Evolutionary conservation across 106 monocot genomes (phyloP), one percentile per base, ranked within the genome.

Genomic region (Amphibolis antarctica): DNA sequence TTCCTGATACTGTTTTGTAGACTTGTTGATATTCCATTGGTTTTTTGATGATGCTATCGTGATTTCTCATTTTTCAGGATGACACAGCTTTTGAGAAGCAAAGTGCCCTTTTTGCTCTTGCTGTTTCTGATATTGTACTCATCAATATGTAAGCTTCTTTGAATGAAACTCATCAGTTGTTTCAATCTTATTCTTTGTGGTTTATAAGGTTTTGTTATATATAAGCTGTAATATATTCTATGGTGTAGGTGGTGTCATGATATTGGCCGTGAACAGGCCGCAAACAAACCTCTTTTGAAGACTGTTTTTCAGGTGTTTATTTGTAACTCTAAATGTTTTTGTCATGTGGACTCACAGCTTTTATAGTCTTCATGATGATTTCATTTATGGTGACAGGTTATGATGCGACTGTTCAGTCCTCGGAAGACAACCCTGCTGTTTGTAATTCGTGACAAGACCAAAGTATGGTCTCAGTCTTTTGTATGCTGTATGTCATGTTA

Each of bases 1-100:
- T n/a, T n/a, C n/a, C n/a, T n/a, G n/a, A n/a, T n/a, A n/a, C n/a
- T n/a, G n/a, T n/a, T n/a, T n/a, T n/a, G n/a, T n/a, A n/a, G n/a
- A n/a, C n/a, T n/a, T n/a, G n/a, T n/a, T n/a, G n/a, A n/a, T n/a
- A n/a, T n/a, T n/a, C n/a, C n/a, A n/a, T n/a, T n/a, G n/a, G n/a
- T n/a, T n/a, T n/a, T n/a, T n/a, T 36, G 36, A 36, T 7, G 36
- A 36, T 36, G 36, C 36, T 7, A 36, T 36, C 36, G 2, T 36
- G 36, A 36, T 12, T 43, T 42, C 43, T 61, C 10, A 29, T 27
- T 65, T 79, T 73, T 63, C 73, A 94, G 93, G 93, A 94, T 82
- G 89, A 94, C 70, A 89, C 89, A 74, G 81, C 93, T 29, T 94
- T 94, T 71, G 93, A 94, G 79, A 94, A 89, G 76, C 93, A 94